phyloP scores from a whole-genome alignment of 1,139 yeast genomes.

The Tardiomyces depauwii region DNA sequence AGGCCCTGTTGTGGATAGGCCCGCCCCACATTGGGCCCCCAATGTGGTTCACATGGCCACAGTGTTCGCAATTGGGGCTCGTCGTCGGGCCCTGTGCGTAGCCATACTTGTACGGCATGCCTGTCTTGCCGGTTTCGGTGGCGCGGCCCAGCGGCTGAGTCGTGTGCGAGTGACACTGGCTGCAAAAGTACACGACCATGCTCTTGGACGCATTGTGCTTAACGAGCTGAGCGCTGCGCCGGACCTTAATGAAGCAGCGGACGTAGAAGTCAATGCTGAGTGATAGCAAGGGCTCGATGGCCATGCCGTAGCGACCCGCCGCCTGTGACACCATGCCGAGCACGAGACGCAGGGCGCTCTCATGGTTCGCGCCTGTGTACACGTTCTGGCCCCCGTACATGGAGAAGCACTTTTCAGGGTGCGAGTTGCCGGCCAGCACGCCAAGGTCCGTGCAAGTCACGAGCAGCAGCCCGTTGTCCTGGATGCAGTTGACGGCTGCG shows the following conservation, averaged over 20 bases:
- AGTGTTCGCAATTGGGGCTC: slow-evolving; percentile 50
- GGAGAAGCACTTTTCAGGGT: slow-evolving; percentile 94
- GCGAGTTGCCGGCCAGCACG: slow-evolving; percentile 89
- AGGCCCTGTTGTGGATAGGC: slow-evolving; percentile 53
- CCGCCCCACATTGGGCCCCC: slow-evolving; percentile 99
- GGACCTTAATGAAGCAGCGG: slow-evolving; percentile 68
- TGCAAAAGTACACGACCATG: slow-evolving; percentile 72
- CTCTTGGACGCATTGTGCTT: slow-evolving; percentile 58
- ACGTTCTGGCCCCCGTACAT: slow-evolving; percentile 87
- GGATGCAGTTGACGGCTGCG: slow-evolving; percentile 71
- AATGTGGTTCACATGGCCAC: slow-evolving; percentile 59
- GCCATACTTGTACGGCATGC: slow-evolving; percentile 36
- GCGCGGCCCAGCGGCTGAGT: slow-evolving; percentile 67
- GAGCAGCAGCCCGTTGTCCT: slow-evolving; percentile 71
- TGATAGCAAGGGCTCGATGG: slow-evolving; percentile 76
- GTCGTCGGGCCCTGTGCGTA: slow-evolving; percentile 48
- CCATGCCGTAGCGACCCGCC: slow-evolving; percentile 82
- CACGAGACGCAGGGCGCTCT: slow-evolving; percentile 80
- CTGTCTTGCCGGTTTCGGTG: slow-evolving; percentile 28
- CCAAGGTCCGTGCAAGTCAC: slow-evolving; percentile 96
- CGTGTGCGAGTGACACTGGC: slow-evolving; percentile 70
- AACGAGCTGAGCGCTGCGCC: slow-evolving; percentile 67
- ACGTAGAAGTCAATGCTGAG: slow-evolving; percentile 89
- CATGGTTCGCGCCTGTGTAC: slow-evolving; percentile 80
- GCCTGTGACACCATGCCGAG: slow-evolving; percentile 62